These are phyloP conservation scores for Pythium aquatile DNA, from an alignment of 352 stramenopile species.

Conservation along the genomic window DNA sequence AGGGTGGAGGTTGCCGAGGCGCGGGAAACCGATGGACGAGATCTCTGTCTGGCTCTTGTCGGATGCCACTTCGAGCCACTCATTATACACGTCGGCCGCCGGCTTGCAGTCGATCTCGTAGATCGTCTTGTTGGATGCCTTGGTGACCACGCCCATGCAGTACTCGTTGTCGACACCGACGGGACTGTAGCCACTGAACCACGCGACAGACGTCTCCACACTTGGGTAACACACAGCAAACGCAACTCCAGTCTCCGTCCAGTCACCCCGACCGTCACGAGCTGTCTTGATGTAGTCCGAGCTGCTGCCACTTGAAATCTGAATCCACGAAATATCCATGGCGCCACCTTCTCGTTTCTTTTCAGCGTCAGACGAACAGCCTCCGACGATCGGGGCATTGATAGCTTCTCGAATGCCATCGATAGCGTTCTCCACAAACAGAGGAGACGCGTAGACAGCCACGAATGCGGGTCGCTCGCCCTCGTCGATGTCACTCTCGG, in stretches of 20 bases:
- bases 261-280: conserved; percentile 64
- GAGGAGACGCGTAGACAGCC: conserved; percentile 71
- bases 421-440: conserved; percentile 82
- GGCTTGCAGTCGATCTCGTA: conserved; percentile 86
- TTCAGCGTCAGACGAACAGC: conserved; percentile 77
- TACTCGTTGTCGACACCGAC: conserved; percentile 71
- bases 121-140: conserved; percentile 81
- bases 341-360: conserved; percentile 63
- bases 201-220: conserved; percentile 84
- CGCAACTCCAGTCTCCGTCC: conserved; percentile 78
- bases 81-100: conserved; percentile 78
- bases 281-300: conserved; percentile 79
- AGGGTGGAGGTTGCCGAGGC: conserved; percentile 79
- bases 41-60: conserved; percentile 73
- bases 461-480: conserved; percentile 80
- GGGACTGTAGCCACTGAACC: conserved; percentile 86
- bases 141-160: conserved; percentile 86
- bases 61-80: conserved; percentile 81
- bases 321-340: conserved; percentile 76
- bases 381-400: conserved; percentile 77
- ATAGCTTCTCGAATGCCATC: conserved; percentile 80
- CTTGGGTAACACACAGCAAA: conserved; percentile 84
- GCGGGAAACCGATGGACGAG: conserved; percentile 75
- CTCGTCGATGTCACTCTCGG: conserved; percentile 52
- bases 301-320: conserved; percentile 85